Percentiles rank a stretch among this genome's conserved stretches.
Evolutionary conservation across 768 basidiomycete genomes (phyloP).

Genomic region (Pleurotus citrinopileatus): DNA sequence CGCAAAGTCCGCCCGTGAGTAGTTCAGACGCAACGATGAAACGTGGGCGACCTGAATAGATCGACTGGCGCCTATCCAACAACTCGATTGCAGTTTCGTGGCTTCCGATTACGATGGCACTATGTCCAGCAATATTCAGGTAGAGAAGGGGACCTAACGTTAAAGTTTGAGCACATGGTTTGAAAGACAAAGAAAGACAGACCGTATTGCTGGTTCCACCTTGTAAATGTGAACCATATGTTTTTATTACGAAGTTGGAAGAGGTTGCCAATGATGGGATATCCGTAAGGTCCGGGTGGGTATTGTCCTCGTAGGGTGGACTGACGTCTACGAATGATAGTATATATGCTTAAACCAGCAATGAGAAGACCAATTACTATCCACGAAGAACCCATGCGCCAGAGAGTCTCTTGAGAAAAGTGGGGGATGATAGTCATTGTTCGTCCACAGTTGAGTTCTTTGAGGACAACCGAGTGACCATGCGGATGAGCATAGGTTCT

Average conservation of each 20-base stretch:
- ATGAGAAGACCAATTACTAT: too few relatives aligned
- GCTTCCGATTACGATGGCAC: conserved; percentile 6
- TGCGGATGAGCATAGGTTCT: too few relatives aligned
- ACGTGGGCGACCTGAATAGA: conserved; percentile 20
- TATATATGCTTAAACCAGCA: too few relatives aligned
- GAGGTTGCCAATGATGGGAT: conserved; percentile 11
- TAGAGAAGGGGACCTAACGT: conserved; percentile 9
- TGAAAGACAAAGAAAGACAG: neutral
- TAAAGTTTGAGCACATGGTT: neutral
- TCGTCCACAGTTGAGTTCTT: too few relatives aligned
- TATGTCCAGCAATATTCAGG: conserved; percentile 8
- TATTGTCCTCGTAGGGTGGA: too few relatives aligned
- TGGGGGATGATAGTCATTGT: too few relatives aligned
- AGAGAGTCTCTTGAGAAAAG: too few relatives aligned
- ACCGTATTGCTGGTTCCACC: neutral
- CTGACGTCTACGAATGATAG: too few relatives aligned
- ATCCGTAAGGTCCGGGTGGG: conserved; percentile 12
- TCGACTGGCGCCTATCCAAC: conserved; percentile 18
- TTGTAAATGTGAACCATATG: neutral
- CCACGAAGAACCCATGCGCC: too few relatives aligned
- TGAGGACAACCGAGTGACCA: too few relatives aligned
- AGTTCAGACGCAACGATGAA: conserved; percentile 16
- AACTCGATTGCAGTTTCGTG: conserved; percentile 9
- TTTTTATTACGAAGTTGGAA: neutral
- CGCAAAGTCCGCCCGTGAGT: neutral